Base-by-base conservation (phyloP, 768 basidiomycete genomes). In the Podaxis pistillaris region DNA sequence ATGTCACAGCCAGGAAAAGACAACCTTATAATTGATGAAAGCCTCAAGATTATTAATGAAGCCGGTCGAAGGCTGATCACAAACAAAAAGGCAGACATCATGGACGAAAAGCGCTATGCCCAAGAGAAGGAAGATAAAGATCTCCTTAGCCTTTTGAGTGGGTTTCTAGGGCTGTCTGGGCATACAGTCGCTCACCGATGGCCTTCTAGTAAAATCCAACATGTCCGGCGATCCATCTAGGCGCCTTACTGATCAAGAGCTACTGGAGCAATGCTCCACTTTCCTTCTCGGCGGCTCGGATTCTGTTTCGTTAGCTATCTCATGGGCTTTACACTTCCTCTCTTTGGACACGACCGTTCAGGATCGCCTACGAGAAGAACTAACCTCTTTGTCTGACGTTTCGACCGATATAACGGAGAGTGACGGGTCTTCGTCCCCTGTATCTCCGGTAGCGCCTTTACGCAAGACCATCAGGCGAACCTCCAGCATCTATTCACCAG, bases 201-300 rank as follows among this genome's bases (percentile, higher is more conserved):
- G 24, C 12, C n/a, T 38, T 55, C 19, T 44, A 89, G 88, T 89
- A 65, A 83, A 84, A 71, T 82, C 86, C 13, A 88, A 88, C 70
- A 74, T 85, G 12, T 78, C 80, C 9, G 73, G 73, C 22, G 78
- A 81, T 59, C 66, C 76, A 3, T 73, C 77, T 5, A 75, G 77
- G 64, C 76, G 79, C 15, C 70, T 90, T 54, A 79, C 84, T n/a
- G 88, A 90, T 64, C 69, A 79, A 30, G 86, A 87, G 54, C 73
- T 88, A n/a, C 74, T 86, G 7, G 83, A 84, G 64, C 86, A 87
- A 70, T 82, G 87, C 66, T 81, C 82, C n/a, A 86, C 86, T 33
- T 83, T 89, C 71, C 76, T 89, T 60, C 82, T 87, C 46, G 86
- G 82, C 2, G 88, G 88, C 12, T 84, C 87, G 26, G 86, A 88